Evolutionary conservation across 2,329 filamentous ascomycete genomes (phyloP).

Genomic region (Arthrobotrys sinensis): DNA sequence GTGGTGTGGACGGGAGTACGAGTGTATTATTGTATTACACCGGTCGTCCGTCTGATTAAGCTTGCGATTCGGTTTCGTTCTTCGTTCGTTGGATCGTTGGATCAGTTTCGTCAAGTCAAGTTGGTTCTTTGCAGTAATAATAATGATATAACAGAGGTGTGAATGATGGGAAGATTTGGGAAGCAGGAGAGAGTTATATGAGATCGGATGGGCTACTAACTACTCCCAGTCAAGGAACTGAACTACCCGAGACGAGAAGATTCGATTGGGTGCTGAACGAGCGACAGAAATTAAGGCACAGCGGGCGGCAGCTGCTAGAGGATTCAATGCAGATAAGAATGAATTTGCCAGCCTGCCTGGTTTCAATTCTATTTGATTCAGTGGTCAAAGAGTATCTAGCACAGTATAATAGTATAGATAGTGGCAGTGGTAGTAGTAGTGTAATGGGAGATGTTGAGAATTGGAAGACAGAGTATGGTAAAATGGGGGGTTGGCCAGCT

Average conservation of each 20-base stretch:
- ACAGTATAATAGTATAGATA: no score
- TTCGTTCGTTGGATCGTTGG: not conserved
- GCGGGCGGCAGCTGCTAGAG: not conserved
- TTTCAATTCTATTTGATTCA: no score
- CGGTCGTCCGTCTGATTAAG: not conserved
- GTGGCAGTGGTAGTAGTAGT: not conserved
- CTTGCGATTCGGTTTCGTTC: slow-evolving; percentile 18
- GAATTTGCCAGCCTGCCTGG: not conserved
- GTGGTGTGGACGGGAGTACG: not conserved
- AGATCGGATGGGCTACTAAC: no score
- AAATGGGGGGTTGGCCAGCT: slow-evolving; percentile 30
- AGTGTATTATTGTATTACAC: not conserved
- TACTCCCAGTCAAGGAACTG: not conserved
- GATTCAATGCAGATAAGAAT: slow-evolving; percentile 19
- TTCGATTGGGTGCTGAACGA: slow-evolving; percentile 17
- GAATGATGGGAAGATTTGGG: no score
- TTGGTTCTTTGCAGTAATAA: no score
- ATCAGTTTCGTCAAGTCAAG: not conserved
- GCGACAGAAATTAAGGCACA: not conserved
- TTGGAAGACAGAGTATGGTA: not conserved
- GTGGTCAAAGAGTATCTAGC: no score
- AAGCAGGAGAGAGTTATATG: no score
- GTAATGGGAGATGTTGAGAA: not conserved
- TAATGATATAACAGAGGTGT: no score
- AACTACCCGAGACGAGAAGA: not conserved